These are phyloP conservation scores for Silybum marianum DNA, from an alignment of 129 eudicot species.

Conservation along the genomic window DNA sequence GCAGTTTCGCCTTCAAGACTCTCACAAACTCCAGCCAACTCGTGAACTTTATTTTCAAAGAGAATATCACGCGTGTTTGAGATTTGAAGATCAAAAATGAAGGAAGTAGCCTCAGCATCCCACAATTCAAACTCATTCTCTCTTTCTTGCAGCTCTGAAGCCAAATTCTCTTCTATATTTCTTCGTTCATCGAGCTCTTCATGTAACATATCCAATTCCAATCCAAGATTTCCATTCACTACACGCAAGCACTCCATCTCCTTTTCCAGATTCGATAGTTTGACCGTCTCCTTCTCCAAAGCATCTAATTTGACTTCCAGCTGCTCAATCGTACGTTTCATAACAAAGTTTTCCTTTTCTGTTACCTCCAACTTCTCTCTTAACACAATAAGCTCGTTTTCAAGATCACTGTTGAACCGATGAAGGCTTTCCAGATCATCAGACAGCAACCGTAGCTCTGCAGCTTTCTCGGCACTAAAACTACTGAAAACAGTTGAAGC, in stretches of 20 bases:
- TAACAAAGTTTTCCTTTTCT: constrained; percentile 45
- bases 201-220: constrained; percentile 56
- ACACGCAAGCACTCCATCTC: constrained; percentile 50
- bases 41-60: constrained; percentile 63
- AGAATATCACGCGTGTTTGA: constrained; percentile 66
- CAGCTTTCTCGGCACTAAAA: constrained; percentile 44
- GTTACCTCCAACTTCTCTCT: constrained; percentile 39
- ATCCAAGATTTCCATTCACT: constrained; percentile 49
- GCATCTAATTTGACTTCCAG: constrained; percentile 36
- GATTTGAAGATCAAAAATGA: constrained; percentile 84
- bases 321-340: constrained; percentile 43
- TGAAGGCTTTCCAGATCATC: constrained; percentile 43
- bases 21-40: constrained; percentile 65
- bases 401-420: constrained; percentile 38
- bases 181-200: constrained; percentile 61
- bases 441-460: constrained; percentile 34
- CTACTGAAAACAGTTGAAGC: constrained; percentile 42
- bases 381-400: constrained; percentile 41
- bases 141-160: constrained; percentile 66
- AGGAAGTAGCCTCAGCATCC: constrained; percentile 91
- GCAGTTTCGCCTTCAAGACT: constrained; percentile 61
- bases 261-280: constrained; percentile 34
- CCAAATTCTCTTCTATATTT: constrained; percentile 52
- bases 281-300: constrained; percentile 40
- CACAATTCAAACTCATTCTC: constrained; percentile 78